phyloP scores from a whole-genome alignment of 1,284 basidiomycete species.

The Ganoderma leucocontextum region DNA sequence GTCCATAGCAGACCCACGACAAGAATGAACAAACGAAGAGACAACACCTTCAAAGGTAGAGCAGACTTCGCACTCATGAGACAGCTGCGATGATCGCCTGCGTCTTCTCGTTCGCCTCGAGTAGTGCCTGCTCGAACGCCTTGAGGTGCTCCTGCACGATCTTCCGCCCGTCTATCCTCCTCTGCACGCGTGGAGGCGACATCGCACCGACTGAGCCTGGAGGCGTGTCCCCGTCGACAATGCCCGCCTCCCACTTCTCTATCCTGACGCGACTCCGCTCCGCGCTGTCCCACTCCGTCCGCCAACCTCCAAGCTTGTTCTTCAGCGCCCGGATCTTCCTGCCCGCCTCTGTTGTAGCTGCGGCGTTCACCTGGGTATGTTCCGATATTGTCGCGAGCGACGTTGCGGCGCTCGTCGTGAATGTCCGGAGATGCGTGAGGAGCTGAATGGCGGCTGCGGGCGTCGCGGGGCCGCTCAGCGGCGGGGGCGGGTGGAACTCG shows the following conservation, averaged over 20 bases:
- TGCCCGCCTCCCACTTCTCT: slow-evolving; percentile 78
- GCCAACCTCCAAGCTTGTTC: slow-evolving; percentile 81
- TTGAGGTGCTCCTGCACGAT: slow-evolving; percentile 78
- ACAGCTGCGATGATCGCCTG: slow-evolving; percentile 76
- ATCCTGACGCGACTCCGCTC: slow-evolving; percentile 78
- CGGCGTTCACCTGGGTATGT: slow-evolving; percentile 85
- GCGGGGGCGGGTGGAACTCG: slow-evolving; percentile 56
- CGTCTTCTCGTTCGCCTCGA: slow-evolving; percentile 75
- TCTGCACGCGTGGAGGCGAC: slow-evolving; percentile 38
- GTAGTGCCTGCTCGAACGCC: slow-evolving; percentile 74
- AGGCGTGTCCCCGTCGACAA: slow-evolving; percentile 43
- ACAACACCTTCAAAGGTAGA: not conserved
- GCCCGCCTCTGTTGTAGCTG: slow-evolving; percentile 82
- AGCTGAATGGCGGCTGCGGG: slow-evolving; percentile 64
- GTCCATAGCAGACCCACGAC: slow-evolving; percentile 10
- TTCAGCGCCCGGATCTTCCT: slow-evolving; percentile 82
- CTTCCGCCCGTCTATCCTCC: slow-evolving; percentile 67
- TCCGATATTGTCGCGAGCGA: slow-evolving; percentile 83
- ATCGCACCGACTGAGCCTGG: slow-evolving; percentile 35
- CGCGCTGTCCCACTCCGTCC: slow-evolving; percentile 81
- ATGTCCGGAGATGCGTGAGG: slow-evolving; percentile 72
- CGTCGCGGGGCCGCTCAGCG: slow-evolving; percentile 52
- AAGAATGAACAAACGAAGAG: not conserved
- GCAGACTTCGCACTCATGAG: slow-evolving; percentile 28
- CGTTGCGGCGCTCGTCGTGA: slow-evolving; percentile 75